phyloP scores from a whole-genome alignment of 108 stramenopile genomes.

The Asterionellopsis glacialis region DNA sequence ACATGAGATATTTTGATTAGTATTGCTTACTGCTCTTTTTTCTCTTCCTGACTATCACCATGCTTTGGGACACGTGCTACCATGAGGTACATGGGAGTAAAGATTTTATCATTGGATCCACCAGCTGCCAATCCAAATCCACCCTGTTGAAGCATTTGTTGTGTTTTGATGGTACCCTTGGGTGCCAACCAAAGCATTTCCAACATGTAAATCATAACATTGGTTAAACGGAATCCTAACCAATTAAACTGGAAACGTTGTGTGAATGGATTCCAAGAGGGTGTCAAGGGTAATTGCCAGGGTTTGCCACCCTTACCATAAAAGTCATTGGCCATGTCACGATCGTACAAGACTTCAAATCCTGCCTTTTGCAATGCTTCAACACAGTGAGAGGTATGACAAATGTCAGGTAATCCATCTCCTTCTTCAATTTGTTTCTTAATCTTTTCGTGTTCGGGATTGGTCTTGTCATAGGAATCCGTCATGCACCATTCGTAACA shows the following conservation, averaged over 20 bases:
- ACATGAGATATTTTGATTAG: too few relatives aligned
- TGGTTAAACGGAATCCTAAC: slow-evolving; percentile 66
- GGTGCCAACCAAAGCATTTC: slow-evolving; percentile 67
- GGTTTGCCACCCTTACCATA: slow-evolving; percentile 37
- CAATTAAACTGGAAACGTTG: slow-evolving; percentile 90
- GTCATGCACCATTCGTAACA: slow-evolving; percentile 93
- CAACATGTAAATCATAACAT: slow-evolving; percentile 30
- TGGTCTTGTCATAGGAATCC: slow-evolving; percentile 69
- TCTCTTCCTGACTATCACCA: too few relatives aligned
- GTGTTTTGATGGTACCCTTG: slow-evolving; percentile 77
- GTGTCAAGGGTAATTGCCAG: slow-evolving; percentile 76
- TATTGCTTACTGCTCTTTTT: too few relatives aligned
- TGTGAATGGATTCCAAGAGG: slow-evolving; percentile 81
- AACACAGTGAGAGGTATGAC: slow-evolving; percentile 46
- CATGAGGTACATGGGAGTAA: slow-evolving; percentile 89
- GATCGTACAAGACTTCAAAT: slow-evolving; percentile 70
- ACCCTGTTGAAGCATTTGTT: slow-evolving; percentile 82
- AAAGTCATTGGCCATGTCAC: slow-evolving; percentile 63
- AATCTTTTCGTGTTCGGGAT: slow-evolving; percentile 56
- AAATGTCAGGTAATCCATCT: slow-evolving; percentile 86
- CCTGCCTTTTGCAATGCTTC: slow-evolving; percentile 66
- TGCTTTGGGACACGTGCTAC: slow-evolving; percentile 74
- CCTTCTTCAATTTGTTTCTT: slow-evolving; percentile 91
- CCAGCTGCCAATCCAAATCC: slow-evolving; percentile 74
- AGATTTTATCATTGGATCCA: slow-evolving; percentile 60